Conservation (phyloP, 192 early-diverging fungal species). For the Podochytrium sp. region DNA sequence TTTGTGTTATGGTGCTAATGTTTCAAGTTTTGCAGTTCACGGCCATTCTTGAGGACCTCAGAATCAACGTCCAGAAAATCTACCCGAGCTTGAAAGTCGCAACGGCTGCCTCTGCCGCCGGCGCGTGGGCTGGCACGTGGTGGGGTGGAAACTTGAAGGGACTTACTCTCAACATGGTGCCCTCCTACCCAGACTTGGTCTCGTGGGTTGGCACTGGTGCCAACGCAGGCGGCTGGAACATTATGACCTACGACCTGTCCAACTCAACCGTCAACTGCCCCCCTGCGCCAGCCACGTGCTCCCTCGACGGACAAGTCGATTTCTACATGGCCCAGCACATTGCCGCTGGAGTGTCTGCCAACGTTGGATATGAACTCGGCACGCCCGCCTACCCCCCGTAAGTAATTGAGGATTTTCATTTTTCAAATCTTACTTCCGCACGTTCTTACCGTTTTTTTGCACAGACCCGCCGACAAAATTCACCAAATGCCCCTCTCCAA, state of each 20-base stretch:
- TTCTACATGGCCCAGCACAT: constrained; percentile 23
- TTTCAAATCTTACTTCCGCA: too few species aligned
- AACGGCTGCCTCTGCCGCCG: constrained; percentile 23
- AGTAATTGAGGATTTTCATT: too few species aligned
- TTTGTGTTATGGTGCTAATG: too few species aligned
- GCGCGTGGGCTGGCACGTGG: constrained; percentile 20
- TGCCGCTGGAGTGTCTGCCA: not conserved
- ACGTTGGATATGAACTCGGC: constrained; percentile 26
- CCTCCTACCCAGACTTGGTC: constrained; percentile 14
- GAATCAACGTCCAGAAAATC: constrained; percentile 68
- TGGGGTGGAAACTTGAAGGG: constrained; percentile 26
- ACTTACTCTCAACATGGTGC: constrained; percentile 5
- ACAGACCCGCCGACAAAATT: not conserved
- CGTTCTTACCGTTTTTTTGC: not conserved
- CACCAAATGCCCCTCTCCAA: constrained; percentile 14
- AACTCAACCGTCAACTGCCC: constrained; percentile 11
- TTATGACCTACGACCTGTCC: constrained; percentile 24
- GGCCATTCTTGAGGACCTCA: constrained; percentile 67
- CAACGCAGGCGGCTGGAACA: constrained; percentile 23
- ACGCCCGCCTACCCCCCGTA: constrained; percentile 8
- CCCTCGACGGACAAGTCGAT: constrained; percentile 14
- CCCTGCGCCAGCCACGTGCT: not conserved
- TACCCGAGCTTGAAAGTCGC: constrained; percentile 25
- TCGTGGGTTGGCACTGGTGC: constrained; percentile 4
- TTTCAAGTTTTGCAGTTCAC: too few species aligned